These are phyloP conservation scores for Stellera chamaejasme DNA, from an alignment of 345 rosid species.

Conservation along the genomic window DNA sequence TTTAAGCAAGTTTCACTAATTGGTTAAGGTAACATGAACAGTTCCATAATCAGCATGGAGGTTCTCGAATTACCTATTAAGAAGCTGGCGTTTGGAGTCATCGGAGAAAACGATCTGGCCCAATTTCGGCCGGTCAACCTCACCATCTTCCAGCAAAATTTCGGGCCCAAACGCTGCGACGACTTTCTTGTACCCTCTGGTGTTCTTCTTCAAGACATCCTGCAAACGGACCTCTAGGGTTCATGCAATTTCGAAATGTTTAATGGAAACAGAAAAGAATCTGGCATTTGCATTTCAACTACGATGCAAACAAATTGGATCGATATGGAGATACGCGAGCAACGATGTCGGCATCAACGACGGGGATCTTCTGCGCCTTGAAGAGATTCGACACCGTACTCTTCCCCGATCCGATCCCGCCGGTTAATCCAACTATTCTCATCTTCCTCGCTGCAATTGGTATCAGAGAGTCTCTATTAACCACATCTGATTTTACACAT, in stretches of 20 bases:
- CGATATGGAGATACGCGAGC: constrained; percentile 47
- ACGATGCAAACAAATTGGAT: neutral
- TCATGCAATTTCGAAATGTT: neutral
- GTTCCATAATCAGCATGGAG: neutral
- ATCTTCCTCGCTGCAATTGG: constrained; percentile 14
- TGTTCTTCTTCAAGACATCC: constrained; percentile 62
- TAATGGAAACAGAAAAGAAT: neutral
- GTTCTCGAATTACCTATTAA: constrained; percentile 42
- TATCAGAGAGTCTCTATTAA: no score
- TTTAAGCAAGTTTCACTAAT: no score
- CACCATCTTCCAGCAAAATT: constrained; percentile 46
- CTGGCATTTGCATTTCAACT: no score
- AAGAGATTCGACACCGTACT: constrained; percentile 80
- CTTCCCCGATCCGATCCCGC: constrained; percentile 92
- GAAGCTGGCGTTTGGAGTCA: constrained; percentile 64
- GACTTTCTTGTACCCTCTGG: constrained; percentile 52
- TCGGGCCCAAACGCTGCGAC: constrained; percentile 57
- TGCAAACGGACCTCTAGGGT: constrained; percentile 8
- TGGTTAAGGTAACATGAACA: neutral
- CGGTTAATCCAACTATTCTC: constrained; percentile 84
- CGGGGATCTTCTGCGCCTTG: constrained; percentile 59
- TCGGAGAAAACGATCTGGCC: constrained; percentile 87
- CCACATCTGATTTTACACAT: no score
- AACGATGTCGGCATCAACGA: constrained; percentile 72
- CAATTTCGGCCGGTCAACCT: constrained; percentile 62